Evolutionary conservation across 208 protist genomes (phyloP), one percentile per base, ranked within the genome.

Genomic region (Strigomonas galati): DNA sequence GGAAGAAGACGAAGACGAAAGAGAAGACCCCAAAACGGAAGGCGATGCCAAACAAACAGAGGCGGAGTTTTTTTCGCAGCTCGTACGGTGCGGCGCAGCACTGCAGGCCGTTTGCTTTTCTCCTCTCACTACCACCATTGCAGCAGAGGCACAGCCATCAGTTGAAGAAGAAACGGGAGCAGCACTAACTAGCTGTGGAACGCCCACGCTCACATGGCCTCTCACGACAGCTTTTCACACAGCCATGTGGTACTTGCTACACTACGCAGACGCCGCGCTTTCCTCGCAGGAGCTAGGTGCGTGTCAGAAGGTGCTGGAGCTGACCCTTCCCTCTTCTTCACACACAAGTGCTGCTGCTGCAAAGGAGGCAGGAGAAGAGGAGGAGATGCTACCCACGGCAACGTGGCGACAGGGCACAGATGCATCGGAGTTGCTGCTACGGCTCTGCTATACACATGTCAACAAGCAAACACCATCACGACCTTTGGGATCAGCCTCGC

Each of bases 371-470:
- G 53, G 31, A 14, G 53, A 24, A 7, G 54, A 37, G 5, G 40
- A 9, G 6, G 54, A 4, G 40, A 3, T 62, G 57, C 7, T 5
- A 21, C 43, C 3, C 21, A 24, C 21, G 30, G 66, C 48, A 52
- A 65, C 24, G 32, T 67, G 56, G 72, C 28, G 1, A 51, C 61
- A 53, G 5, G 66, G 71, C 4, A 62, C 56, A 0, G 82, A 84
- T 28, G 78, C 73, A 44, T 59, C 77, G 43, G 89, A 92, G 74
- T 60, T 92, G 28, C 61, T 94, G 1, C 48, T 94, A 19, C 76
- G 78, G 5, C 76, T 94, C 31, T 65, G 79, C 12, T 28, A 86
- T 79, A 21, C 60, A 48, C 32, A 72, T 69, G 60, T 79, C 87
- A 43, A 79, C 78, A 5, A 60, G 73, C 37, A 56, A 46, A 2